Percentiles rank a stretch among this genome's conserved stretches.
phyloP scores from a whole-genome alignment of 2,329 filamentous ascomycete species.

The Colletotrichum sp. region DNA sequence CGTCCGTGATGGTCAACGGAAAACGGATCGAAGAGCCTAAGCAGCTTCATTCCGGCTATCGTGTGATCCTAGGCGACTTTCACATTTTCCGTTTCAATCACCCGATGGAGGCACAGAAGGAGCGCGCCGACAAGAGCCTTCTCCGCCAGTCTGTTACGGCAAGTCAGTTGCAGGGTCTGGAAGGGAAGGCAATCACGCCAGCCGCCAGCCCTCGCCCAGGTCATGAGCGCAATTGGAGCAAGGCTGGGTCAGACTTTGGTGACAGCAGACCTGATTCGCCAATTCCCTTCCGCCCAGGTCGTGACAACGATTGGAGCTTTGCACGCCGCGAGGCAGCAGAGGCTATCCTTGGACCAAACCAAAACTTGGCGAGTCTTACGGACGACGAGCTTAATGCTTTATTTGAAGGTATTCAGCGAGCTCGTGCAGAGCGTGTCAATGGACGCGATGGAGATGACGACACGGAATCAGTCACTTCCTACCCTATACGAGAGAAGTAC shows the following conservation, averaged over 20 bases:
- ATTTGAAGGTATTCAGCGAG: conserved; percentile 92
- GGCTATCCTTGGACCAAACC: conserved; percentile 86
- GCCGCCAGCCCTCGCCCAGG: conserved; percentile 64
- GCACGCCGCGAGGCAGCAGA: conserved; percentile 92
- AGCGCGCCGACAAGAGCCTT: conserved; percentile 86
- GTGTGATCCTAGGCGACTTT: conserved; percentile 96
- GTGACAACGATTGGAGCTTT: conserved; percentile 94
- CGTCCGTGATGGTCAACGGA: conserved; percentile 97
- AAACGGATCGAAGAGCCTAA: conserved; percentile 86
- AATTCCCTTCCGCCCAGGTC: conserved; percentile 68
- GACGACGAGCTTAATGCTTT: conserved; percentile 94
- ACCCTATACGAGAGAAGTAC: conserved; percentile 90
- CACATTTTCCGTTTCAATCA: conserved; percentile 99
- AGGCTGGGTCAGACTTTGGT: conserved; percentile 78
- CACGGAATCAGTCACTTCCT: conserved; percentile 86
- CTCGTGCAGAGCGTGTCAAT: conserved; percentile 76
- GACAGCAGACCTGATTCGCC: conserved; percentile 83
- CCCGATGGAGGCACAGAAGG: conserved; percentile 91
- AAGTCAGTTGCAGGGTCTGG: conserved; percentile 65
- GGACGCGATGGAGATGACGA: conserved; percentile 85
- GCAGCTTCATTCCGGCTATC: conserved; percentile 87
- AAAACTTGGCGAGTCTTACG: conserved; percentile 86
- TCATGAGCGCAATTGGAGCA: conserved; percentile 84
- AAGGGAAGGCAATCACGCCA: conserved; percentile 62
- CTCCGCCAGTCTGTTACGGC: conserved; percentile 81